Evolutionary conservation across 768 basidiomycete species (phyloP).

Genomic region (Hygrocybe punicea): DNA sequence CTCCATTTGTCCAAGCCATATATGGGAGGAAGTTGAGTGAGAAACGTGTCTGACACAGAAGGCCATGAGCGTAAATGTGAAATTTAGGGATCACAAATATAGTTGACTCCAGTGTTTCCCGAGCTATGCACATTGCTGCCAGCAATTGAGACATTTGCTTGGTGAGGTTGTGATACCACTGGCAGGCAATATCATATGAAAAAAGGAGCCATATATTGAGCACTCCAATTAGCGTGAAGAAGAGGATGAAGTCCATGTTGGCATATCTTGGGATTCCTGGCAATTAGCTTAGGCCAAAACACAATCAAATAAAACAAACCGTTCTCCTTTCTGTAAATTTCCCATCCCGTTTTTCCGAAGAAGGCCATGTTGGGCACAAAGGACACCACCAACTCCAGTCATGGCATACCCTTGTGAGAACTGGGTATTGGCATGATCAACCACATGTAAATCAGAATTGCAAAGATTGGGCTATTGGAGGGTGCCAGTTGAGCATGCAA

Average conservation of each 20-base stretch:
- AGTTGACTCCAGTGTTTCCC: too few relatives aligned
- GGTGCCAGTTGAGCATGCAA: neutral
- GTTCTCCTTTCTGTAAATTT: conserved; percentile 35
- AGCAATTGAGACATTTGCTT: neutral
- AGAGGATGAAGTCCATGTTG: conserved; percentile 30
- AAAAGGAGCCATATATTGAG: too few relatives aligned
- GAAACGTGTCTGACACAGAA: conserved; percentile 10
- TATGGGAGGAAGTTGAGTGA: conserved; percentile 13
- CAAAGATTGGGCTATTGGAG: conserved; percentile 10
- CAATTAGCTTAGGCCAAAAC: neutral
- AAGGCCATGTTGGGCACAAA: conserved; percentile 33
- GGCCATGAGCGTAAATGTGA: conserved; percentile 13
- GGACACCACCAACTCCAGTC: conserved; percentile 27
- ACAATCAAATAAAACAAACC: conserved; percentile 16
- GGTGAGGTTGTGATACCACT: conserved; percentile 12
- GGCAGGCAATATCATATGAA: conserved; percentile 33
- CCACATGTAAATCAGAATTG: conserved; percentile 9
- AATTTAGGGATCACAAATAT: too few relatives aligned
- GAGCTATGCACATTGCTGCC: too few relatives aligned
- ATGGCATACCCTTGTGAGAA: conserved; percentile 17
- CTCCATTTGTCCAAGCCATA: conserved; percentile 32
- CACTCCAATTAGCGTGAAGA: too few relatives aligned
- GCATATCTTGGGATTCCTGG: too few relatives aligned
- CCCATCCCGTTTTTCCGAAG: conserved; percentile 25
- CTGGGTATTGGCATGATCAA: conserved; percentile 8